Evolutionary conservation across 805 yeast genomes (phyloP), one percentile per base, ranked within the genome.

Genomic region (Sungouiella thailandica): DNA sequence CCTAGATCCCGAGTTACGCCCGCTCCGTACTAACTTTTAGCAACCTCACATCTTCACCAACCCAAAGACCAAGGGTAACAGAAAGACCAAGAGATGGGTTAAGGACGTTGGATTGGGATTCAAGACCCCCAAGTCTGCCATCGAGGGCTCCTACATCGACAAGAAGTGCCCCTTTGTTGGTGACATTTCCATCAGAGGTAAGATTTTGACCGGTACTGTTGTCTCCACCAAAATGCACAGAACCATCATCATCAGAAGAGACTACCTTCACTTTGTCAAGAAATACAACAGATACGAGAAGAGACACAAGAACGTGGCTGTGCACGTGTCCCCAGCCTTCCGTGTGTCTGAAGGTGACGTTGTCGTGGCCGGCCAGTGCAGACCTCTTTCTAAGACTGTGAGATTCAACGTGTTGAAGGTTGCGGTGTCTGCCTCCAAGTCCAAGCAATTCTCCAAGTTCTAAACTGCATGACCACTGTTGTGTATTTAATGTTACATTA

Each of bases 181-280:
- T 74, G 74, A 72, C 57, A 82, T 93, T 59, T 89, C 97, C 57
- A 93, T 93, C 84, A 88, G 99, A 80, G 99, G 99, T 79, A 89
- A 86, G 79, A 93, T 93, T 70, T 83, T 93, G 72, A 83, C 96
- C 58, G 99, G 99, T 76, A 85, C 95, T 68, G 99, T 93, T 75
- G 96, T 93, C 58, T 93, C 98, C 65, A 89, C 98, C 82, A 93
- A 93, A 81, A 93, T 93, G 98, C 98, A 93, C 94, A 93, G 99
- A 81, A 93, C 99, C 63, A 84, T 93, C 78, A 83, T 93, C 72
- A 85, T 93, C 79, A 89, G 98, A 83, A 90, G 99, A 79, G 97
- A 93, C 70, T 93, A 93, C 94, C 86, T 93, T 71, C 99, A 93
- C 80, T 93, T 87, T 79, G 85, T 93, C 72, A 95, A 97, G 74